Conservation (phyloP, 139 green algal species). For the Yamagishiella unicocca region DNA sequence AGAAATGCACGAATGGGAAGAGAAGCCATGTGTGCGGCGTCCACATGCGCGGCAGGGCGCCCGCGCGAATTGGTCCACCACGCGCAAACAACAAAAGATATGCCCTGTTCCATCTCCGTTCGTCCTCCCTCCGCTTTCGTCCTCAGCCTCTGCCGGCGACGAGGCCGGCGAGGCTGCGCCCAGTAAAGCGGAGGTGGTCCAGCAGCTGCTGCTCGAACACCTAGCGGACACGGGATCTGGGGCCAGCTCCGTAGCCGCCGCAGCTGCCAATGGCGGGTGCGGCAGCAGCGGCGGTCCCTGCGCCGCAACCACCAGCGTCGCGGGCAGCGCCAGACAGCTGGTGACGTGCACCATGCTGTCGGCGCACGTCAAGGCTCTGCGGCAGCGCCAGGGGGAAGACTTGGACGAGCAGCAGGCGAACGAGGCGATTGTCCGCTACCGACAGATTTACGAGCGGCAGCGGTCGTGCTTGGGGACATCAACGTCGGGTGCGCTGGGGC, state of each 20-base stretch:
- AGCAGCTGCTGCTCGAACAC: constrained; percentile 66
- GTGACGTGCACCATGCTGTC: constrained; percentile 12
- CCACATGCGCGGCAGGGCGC: too few species aligned
- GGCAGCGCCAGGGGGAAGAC: background rate
- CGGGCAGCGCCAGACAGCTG: constrained; percentile 18
- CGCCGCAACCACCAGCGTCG: background rate
- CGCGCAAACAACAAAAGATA: too few species aligned
- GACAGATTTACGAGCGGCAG: constrained; percentile 32
- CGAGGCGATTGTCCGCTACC: background rate
- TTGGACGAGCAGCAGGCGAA: background rate
- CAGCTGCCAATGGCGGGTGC: too few species aligned
- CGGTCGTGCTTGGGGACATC: constrained; percentile 29
- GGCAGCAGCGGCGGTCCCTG: background rate
- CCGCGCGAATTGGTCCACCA: too few species aligned
- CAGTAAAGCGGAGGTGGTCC: constrained; percentile 35
- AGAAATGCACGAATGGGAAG: too few species aligned
- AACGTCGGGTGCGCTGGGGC: background rate
- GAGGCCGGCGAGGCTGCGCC: background rate
- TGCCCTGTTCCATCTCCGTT: too few species aligned
- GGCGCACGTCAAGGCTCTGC: background rate
- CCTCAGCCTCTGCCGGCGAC: background rate
- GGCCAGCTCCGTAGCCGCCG: background rate
- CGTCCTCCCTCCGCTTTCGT: background rate
- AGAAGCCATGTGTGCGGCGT: too few species aligned
- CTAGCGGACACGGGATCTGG: constrained; percentile 38